Base-by-base conservation (phyloP, 179 eudicot species). In the Monotropa hypopitys region DNA sequence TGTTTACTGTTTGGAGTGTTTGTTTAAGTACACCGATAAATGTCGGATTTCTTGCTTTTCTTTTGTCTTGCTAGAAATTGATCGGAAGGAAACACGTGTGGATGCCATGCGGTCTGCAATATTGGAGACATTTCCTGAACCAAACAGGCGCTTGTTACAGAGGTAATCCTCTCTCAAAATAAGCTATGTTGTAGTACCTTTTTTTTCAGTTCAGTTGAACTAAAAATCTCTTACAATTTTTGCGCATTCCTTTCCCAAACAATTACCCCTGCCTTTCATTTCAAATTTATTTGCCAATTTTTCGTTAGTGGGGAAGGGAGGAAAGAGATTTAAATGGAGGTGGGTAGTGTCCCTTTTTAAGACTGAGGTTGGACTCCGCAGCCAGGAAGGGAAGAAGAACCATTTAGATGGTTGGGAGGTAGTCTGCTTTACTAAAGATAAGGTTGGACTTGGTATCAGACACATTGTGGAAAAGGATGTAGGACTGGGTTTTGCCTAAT, bases 111-210 rank as follows among this genome's bases (percentile, higher is more conserved):
- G 89, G 61, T 88, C 95, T 51, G 95, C 99, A 30, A 89, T 95
- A 81, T 46, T 84, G 80, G 99, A 95, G 83, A 91, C 95, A 30
- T 93, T 95, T 86, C 99, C 99, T 63, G 99, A 95, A 80, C 99
- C 99, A 56, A 95, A 95, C 73, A 86, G 98, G 80, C 89, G 99
- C 15, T 84, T 95, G 75, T 78, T 95, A 78, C 99, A 95, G 80
- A 91, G 99, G 99, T 93, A 61, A 20, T 75, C 28, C 79, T 38
- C 26, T 35, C 68, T 62, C 68, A 30, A n/a, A 5, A 15, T 30
- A 5, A 28, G 69, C 21, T 32, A 65, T 0, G 5, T 35, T 65
- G 42, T 65, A 33, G 3, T 9, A 47, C 12, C 10, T 8, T 18
- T 65, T 16, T 35, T 65, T 18, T 3, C 0, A 11, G 42, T 33